Conservation (phyloP, 495 filamentous ascomycete genomes). For the Tuber microsphaerosporum region DNA sequence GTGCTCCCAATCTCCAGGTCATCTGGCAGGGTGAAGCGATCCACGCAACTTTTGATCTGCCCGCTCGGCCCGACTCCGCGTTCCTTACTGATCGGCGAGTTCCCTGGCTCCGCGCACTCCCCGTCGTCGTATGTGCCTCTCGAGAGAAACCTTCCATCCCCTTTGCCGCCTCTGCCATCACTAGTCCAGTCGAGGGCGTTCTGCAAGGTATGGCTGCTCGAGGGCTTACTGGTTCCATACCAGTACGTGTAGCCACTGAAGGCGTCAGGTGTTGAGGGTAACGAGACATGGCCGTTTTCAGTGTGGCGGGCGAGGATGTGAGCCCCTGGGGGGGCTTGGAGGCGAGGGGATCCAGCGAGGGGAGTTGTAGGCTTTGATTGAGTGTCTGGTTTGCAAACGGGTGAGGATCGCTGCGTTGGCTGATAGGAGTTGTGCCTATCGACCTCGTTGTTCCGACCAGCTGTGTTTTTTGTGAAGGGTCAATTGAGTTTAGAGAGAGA, state of each 20-base stretch:
- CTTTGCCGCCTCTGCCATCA: constrained; percentile 11
- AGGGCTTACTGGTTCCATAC: constrained; percentile 27
- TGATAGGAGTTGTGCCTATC: constrained; percentile 21
- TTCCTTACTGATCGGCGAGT: constrained; percentile 9
- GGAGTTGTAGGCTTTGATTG: constrained; percentile 12
- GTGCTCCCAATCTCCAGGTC: constrained; percentile 15
- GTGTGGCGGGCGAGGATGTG: constrained; percentile 21
- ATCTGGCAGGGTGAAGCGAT: constrained; percentile 20
- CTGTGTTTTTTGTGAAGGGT: constrained; percentile 11
- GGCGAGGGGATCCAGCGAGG: constrained; percentile 9
- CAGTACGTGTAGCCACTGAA: constrained; percentile 28
- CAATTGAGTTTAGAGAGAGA: background rate
- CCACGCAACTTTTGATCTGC: constrained; percentile 15
- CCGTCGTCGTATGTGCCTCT: constrained; percentile 26
- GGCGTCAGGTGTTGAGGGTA: constrained; percentile 7
- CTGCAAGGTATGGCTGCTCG: constrained; percentile 4
- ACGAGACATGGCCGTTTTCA: constrained; percentile 33
- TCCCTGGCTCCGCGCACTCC: constrained; percentile 28
- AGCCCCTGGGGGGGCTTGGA: constrained; percentile 29
- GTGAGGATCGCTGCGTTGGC: constrained; percentile 5
- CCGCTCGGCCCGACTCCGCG: constrained; percentile 22
- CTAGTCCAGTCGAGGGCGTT: constrained; percentile 24
- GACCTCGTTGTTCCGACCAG: constrained; percentile 12
- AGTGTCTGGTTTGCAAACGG: constrained; percentile 16
- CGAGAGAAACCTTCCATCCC: constrained; percentile 15